phyloP scores from a whole-genome alignment of 2,329 filamentous ascomycete genomes.

The Hypoxylon sp. region DNA sequence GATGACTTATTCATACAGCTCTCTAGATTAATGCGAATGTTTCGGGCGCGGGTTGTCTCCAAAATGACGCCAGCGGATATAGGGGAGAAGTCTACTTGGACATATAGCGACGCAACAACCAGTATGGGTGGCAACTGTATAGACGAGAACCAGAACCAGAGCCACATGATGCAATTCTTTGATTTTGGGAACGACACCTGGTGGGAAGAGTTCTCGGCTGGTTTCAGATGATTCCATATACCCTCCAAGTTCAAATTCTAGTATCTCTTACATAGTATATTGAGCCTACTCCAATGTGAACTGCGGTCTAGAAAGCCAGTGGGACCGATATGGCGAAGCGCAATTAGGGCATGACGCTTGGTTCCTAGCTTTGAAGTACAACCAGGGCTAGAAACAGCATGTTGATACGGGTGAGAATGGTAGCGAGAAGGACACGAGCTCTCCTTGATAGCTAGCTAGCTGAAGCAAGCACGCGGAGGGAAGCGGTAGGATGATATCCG shows the following conservation, averaged over 20 bases:
- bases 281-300: neutral
- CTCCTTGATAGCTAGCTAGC: slow-evolving; percentile 1
- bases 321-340: slow-evolving; percentile 17
- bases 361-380: slow-evolving; percentile 17
- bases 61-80: slow-evolving; percentile 14
- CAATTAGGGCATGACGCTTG: slow-evolving; percentile 25
- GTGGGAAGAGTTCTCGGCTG: slow-evolving; percentile 19
- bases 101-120: neutral
- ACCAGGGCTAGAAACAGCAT: neutral
- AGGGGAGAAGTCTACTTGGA: slow-evolving; percentile 4
- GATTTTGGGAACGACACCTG: slow-evolving; percentile 19
- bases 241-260: neutral
- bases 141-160: neutral
- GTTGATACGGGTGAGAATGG: neutral
- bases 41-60: slow-evolving; percentile 7
- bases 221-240: slow-evolving; percentile 8
- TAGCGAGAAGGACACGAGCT: neutral
- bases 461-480: neutral
- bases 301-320: slow-evolving; percentile 12
- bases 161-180: slow-evolving; percentile 20
- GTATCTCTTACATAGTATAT: too few species aligned
- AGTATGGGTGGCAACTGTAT: neutral
- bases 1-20: slow-evolving; percentile 45
- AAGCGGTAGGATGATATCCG: neutral
- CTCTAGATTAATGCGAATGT: slow-evolving; percentile 18